These are phyloP conservation scores for Cymodocea nodosa DNA, from an alignment of 116 monocot species.

Conservation along the genomic window DNA sequence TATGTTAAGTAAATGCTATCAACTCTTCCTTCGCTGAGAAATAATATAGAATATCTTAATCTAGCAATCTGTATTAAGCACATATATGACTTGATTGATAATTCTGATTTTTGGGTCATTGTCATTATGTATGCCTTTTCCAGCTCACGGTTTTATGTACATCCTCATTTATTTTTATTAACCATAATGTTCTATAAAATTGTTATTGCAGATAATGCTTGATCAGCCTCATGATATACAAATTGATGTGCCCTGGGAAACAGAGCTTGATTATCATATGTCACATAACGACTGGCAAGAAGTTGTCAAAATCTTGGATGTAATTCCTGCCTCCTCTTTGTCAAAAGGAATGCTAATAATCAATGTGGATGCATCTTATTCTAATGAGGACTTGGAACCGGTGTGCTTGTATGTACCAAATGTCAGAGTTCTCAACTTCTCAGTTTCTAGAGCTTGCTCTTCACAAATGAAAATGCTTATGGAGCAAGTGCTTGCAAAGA, in stretches of 20 bases:
- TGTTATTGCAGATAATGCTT: conserved; percentile 58
- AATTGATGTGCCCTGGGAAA: conserved; percentile 69
- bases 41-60: too few relatives aligned
- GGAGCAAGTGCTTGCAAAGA: conserved; percentile 69
- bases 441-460: conserved; percentile 31
- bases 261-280: conserved; percentile 60
- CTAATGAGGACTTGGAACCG: conserved; percentile 50
- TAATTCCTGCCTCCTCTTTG: conserved; percentile 41
- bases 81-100: too few relatives aligned
- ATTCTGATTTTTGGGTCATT: too few relatives aligned
- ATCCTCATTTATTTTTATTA: background rate
- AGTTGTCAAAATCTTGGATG: conserved; percentile 44
- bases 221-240: conserved; percentile 44
- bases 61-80: too few relatives aligned
- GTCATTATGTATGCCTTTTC: background rate
- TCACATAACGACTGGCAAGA: conserved; percentile 59
- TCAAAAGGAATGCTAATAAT: conserved; percentile 49
- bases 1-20: too few relatives aligned
- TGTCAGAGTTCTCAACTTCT: conserved; percentile 48
- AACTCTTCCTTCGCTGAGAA: too few relatives aligned
- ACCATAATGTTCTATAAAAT: background rate
- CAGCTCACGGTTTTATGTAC: background rate
- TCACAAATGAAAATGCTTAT: conserved; percentile 57
- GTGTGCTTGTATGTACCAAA: conserved; percentile 52
- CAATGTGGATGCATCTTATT: conserved; percentile 29